Evolutionary conservation across 139 green algal species (phyloP).

Genomic region (Eudorina sp.): DNA sequence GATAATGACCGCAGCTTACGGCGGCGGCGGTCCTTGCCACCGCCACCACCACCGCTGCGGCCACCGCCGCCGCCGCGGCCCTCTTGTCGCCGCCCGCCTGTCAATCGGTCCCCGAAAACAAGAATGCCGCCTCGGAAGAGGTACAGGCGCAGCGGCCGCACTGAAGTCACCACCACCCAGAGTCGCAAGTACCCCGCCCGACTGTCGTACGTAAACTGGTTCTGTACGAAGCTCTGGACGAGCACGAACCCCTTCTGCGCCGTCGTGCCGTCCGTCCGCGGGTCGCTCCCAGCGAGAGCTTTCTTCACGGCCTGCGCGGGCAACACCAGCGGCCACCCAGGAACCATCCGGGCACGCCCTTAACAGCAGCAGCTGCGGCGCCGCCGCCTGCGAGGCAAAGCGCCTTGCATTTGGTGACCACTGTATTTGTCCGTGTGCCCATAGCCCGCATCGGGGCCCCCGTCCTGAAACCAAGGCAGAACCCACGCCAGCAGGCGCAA

Average conservation of each 20-base stretch:
- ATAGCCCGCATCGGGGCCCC: no score
- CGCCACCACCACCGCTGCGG: background rate
- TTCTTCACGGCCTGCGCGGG: no score
- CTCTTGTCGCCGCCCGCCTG: background rate
- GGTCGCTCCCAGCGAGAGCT: no score
- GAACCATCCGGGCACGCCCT: no score
- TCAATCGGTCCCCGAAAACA: constrained; percentile 63
- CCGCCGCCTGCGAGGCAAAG: no score
- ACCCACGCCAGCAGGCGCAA: no score
- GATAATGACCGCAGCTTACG: background rate
- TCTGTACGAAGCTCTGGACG: constrained; percentile 70
- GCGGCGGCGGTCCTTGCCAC: background rate
- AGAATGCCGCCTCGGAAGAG: constrained; percentile 73
- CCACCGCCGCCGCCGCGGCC: background rate
- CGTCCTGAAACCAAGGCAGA: no score
- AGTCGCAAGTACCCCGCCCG: constrained; percentile 75
- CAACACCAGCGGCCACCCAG: no score
- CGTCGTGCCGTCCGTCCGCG: no score
- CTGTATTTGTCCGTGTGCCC: no score
- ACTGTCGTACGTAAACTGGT: constrained; percentile 65
- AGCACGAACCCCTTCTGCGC: constrained; percentile 53
- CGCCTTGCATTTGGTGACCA: no score
- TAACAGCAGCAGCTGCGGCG: no score
- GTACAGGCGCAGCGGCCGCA: constrained; percentile 62
- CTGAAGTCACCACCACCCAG: constrained; percentile 73